Evolutionary conservation across 169 alveolate genomes (phyloP).

Genomic region (Cystoisospora suis): DNA sequence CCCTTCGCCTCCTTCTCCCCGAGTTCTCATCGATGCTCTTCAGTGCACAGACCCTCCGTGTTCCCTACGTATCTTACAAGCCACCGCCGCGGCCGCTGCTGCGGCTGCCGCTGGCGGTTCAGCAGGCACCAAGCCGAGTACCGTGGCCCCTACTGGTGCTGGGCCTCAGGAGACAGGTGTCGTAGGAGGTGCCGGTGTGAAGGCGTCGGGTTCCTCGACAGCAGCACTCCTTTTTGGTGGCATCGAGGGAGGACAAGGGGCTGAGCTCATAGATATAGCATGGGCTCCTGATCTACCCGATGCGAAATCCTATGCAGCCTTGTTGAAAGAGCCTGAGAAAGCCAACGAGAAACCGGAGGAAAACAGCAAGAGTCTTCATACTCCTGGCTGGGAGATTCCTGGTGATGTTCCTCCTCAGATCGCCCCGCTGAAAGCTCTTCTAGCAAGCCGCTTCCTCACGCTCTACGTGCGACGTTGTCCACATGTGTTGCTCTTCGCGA

Average conservation of each 20-base stretch:
- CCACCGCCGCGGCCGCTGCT: constrained; percentile 4
- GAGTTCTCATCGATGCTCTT: constrained; percentile 7
- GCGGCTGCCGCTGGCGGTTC: constrained; percentile 7
- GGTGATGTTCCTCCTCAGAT: neutral
- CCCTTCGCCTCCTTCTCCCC: neutral
- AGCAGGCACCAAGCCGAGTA: neutral
- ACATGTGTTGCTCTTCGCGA: constrained; percentile 12
- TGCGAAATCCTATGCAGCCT: neutral
- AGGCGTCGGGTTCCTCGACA: neutral
- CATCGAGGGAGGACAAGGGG: constrained; percentile 5
- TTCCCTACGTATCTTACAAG: neutral
- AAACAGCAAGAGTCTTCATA: neutral
- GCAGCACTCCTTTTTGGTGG: neutral
- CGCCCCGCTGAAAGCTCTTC: constrained; percentile 19
- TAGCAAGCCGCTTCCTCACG: constrained; percentile 2
- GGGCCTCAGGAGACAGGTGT: neutral
- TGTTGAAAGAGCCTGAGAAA: neutral
- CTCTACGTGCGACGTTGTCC: constrained; percentile 37
- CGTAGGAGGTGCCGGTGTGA: neutral
- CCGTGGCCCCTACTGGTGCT: constrained; percentile 8
- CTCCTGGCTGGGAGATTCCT: neutral
- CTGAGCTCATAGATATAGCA: neutral
- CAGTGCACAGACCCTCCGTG: neutral
- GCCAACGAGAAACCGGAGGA: neutral
- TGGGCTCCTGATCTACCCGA: constrained; percentile 4